Conservation (phyloP, 2,329 filamentous ascomycete genomes). For the Fusarium anguioides region DNA sequence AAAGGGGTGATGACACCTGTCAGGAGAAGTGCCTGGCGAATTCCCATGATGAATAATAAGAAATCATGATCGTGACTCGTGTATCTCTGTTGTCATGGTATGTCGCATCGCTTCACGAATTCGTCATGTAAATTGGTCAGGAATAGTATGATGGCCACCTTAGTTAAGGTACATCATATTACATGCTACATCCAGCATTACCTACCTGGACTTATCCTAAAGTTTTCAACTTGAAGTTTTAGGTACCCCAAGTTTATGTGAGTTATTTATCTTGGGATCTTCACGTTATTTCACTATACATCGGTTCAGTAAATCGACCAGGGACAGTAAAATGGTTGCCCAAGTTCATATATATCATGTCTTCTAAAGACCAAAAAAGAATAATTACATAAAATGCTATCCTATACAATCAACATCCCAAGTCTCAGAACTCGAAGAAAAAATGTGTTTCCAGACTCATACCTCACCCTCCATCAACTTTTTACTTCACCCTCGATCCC, state of each 20-base stretch:
- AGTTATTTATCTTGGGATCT: no score
- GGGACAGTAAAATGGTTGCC: constrained; percentile 24
- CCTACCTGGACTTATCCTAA: no score
- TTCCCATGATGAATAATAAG: not conserved
- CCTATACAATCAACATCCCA: constrained; percentile 14
- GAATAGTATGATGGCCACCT: constrained; percentile 22
- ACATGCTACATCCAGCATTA: no score
- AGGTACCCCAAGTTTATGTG: no score
- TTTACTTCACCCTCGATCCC: not conserved
- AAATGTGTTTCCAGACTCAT: not conserved
- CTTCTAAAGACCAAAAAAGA: constrained; percentile 3
- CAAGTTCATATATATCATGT: constrained; percentile 30
- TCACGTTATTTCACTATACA: no score
- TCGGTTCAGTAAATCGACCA: not conserved
- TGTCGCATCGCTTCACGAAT: not conserved
- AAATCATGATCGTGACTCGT: not conserved
- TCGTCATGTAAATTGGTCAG: not conserved
- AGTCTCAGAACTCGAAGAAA: constrained; percentile 27
- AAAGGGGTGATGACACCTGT: not conserved
- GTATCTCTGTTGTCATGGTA: not conserved
- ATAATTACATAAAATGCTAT: constrained; percentile 34
- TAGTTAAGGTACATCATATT: constrained; percentile 28
- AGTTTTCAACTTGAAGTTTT: no score
- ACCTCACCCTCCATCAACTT: no score
- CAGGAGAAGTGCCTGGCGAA: no score